Evolutionary conservation across 805 yeast species (phyloP).

Genomic region (Danielia oregonensis): DNA sequence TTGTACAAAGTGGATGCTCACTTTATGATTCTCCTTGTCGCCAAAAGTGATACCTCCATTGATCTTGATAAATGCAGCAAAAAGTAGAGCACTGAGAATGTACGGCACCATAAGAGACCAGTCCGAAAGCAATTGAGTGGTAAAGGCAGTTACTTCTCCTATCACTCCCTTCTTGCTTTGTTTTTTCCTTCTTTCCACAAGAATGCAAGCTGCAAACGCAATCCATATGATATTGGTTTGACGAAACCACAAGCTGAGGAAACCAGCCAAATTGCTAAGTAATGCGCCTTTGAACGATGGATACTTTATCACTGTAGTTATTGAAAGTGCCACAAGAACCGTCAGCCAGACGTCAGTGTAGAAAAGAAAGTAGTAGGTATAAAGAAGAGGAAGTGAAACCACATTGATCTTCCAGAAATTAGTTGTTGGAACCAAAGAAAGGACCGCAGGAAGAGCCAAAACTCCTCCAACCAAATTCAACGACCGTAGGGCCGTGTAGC

Average conservation of each 20-base stretch:
- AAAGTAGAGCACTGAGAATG: slow-evolving; percentile 46
- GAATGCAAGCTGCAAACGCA: slow-evolving; percentile 51
- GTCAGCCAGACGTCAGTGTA: slow-evolving; percentile 96
- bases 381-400: slow-evolving; percentile 61
- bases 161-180: too few species aligned
- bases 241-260: slow-evolving; percentile 67
- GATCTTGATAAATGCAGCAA: slow-evolving; percentile 51
- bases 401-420: slow-evolving; percentile 27
- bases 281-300: slow-evolving; percentile 20
- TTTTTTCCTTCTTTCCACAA: slow-evolving; percentile 45
- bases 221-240: slow-evolving; percentile 94
- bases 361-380: slow-evolving; percentile 70
- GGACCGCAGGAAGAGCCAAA: slow-evolving; percentile 46
- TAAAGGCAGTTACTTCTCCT: too few species aligned
- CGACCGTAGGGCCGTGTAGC: slow-evolving; percentile 23
- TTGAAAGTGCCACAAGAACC: slow-evolving; percentile 55
- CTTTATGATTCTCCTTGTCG: slow-evolving; percentile 80
- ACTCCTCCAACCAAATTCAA: slow-evolving; percentile 68
- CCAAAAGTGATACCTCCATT: slow-evolving; percentile 91
- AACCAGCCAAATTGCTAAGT: slow-evolving; percentile 53
- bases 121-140: slow-evolving; percentile 9
- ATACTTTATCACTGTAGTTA: slow-evolving; percentile 40
- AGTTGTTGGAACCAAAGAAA: slow-evolving; percentile 21
- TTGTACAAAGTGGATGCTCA: slow-evolving; percentile 73
- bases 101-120: slow-evolving; percentile 45